These are phyloP conservation scores for Raphanus raphanistrum DNA, from an alignment of 345 rosid genomes.

Conservation along the genomic window DNA sequence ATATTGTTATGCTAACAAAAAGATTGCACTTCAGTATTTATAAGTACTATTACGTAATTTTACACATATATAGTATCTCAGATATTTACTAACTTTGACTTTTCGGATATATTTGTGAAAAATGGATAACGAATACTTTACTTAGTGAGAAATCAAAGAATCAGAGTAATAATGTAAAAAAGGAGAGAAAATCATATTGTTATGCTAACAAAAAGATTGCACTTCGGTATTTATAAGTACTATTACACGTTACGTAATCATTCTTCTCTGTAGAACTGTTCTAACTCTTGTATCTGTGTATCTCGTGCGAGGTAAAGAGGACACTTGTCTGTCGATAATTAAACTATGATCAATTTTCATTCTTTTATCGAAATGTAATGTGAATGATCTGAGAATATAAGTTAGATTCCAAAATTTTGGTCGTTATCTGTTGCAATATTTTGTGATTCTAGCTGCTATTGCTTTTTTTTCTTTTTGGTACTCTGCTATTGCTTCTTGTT, in stretches of 20 bases:
- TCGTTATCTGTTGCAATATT: background rate
- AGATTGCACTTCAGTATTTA: no score
- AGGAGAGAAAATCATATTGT: constrained; percentile 2
- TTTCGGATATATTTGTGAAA: background rate
- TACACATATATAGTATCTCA: background rate
- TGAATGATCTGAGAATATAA: background rate
- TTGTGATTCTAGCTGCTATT: background rate
- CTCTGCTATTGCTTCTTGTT: background rate
- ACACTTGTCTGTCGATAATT: background rate
- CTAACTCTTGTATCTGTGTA: background rate
- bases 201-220: constrained; percentile 12
- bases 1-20: no score
- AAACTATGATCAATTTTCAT: background rate
- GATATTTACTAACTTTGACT: background rate
- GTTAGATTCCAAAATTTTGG: background rate
- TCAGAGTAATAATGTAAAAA: background rate
- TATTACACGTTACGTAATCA: background rate
- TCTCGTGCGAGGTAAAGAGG: background rate
- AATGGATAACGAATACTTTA: background rate
- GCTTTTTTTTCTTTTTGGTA: background rate
- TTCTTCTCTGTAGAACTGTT: background rate
- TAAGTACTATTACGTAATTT: no score
- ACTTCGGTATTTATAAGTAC: background rate
- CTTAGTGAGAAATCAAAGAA: background rate
- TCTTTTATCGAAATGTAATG: background rate